Base-by-base conservation (phyloP, 2,329 filamentous ascomycete species). In the Penicillium nordicum region DNA sequence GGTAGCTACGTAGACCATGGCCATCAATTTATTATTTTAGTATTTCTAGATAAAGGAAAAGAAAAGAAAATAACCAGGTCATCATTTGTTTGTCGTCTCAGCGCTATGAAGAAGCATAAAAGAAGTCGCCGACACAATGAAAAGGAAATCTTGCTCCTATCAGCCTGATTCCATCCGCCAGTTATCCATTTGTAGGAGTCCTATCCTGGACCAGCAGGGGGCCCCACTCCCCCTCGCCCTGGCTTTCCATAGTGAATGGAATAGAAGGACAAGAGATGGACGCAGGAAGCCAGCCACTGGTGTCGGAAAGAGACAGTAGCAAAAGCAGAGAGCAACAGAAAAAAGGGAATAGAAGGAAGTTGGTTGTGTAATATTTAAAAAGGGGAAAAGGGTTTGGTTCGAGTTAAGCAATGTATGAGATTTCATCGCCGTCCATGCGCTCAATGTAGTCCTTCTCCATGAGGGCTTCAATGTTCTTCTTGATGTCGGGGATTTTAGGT, bases 361-460 rank as follows among this genome's bases (percentile, higher is more conserved):
- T 57, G 23, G 52, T 40, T 53, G 50, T 37, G 46, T 34, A 43
- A 46, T 61, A 21, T 45, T 34, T 21, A 27, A 21, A 27, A 7
- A 18, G 16, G 46, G 49, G 30, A 41, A 47, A 41, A 41, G 32
- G 25, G 47, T 34, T 23, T 27, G 60, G 7, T 10, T 38, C 23
- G 40, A 25, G 37, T 83, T 84, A 97, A 67, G 93, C 93, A 63
- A 97, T 86, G 75, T 97, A 97, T 55, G 93, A 91, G 58, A 99
- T 83, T 72, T 97, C 92, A 70, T 97, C 94, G 53, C 90, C 92
- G 46, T 97, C 94, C 57, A 97, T 79, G 55, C 94, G 90, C 80
- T 99, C 94, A 47, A 99, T 84, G 70, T 99, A 99, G 75, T 99
- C 94, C 81, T 99, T 99, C 81, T 99, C 94, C 63, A 99, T 87